Evolutionary conservation across 2,329 filamentous ascomycete species (phyloP).

Genomic region (Acarospora socialis): DNA sequence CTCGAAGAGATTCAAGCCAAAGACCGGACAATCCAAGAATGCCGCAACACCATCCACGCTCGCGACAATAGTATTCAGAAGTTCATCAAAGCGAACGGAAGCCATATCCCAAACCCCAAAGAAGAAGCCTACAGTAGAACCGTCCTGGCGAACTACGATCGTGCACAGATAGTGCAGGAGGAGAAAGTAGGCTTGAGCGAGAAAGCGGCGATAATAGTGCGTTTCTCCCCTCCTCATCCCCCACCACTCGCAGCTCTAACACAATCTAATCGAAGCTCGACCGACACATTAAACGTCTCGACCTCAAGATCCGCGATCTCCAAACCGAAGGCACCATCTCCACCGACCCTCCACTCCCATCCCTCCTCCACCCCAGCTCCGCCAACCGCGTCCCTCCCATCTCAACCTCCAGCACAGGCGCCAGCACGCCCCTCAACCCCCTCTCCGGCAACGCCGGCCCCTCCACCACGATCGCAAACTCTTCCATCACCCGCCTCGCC

Average conservation of each 20-base stretch:
- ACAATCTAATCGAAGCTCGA: slow-evolving; percentile 32
- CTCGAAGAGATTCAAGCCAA: slow-evolving; percentile 55
- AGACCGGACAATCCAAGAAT: slow-evolving; percentile 45
- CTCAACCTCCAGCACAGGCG: slow-evolving; percentile 26
- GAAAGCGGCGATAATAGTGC: slow-evolving; percentile 38
- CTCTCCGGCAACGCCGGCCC: slow-evolving; percentile 42
- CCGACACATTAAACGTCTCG: slow-evolving; percentile 48
- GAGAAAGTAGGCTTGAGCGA: slow-evolving; percentile 48
- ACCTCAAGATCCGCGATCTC: slow-evolving; percentile 46
- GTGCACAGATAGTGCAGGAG: slow-evolving; percentile 42
- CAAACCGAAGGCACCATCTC: slow-evolving; percentile 44
- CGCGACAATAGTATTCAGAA: slow-evolving; percentile 50
- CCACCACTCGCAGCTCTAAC: slow-evolving; percentile 2
- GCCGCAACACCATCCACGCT: slow-evolving; percentile 39
- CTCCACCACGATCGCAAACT: slow-evolving; percentile 37
- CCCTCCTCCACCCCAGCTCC: slow-evolving; percentile 37
- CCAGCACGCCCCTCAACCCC: slow-evolving; percentile 37
- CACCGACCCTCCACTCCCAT: slow-evolving; percentile 44
- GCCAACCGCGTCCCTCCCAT: slow-evolving; percentile 37
- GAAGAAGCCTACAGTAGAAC: slow-evolving; percentile 46
- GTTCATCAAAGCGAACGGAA: slow-evolving; percentile 49
- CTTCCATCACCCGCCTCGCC: slow-evolving; percentile 31
- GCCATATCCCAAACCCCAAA: slow-evolving; percentile 47
- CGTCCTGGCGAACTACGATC: slow-evolving; percentile 44
- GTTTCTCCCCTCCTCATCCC: not conserved